phyloP scores from a whole-genome alignment of 73 alveolate genomes.

The Paramecium sexaurelia region DNA sequence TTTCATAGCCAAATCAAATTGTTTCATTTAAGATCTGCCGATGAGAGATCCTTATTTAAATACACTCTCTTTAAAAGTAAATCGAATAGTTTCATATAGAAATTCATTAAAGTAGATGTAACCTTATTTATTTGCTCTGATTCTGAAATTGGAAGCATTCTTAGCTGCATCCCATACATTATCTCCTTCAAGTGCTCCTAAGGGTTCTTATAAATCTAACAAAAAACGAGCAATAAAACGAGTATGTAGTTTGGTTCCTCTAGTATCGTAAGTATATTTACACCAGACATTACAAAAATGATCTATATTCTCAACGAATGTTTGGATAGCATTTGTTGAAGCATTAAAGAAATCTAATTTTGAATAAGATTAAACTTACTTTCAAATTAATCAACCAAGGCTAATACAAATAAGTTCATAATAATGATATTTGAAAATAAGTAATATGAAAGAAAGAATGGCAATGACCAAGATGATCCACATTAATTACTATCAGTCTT shows the following conservation, averaged over 20 bases:
- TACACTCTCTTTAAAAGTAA: neutral
- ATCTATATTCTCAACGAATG: slow-evolving; percentile 43
- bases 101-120: slow-evolving; percentile 33
- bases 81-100: slow-evolving; percentile 11
- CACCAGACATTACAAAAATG: slow-evolving; percentile 61
- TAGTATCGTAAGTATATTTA: neutral
- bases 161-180: slow-evolving; percentile 59
- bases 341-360: slow-evolving; percentile 18
- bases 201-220: slow-evolving; percentile 4
- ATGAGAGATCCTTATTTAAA: slow-evolving; percentile 20
- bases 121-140: slow-evolving; percentile 24
- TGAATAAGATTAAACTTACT: neutral
- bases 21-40: slow-evolving; percentile 19
- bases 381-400: slow-evolving; percentile 46
- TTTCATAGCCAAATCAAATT: slow-evolving; percentile 32
- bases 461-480: neutral
- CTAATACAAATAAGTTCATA: slow-evolving; percentile 42
- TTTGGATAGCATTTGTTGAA: slow-evolving; percentile 7
- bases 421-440: slow-evolving; percentile 42
- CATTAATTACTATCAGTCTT: neutral
- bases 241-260: slow-evolving; percentile 28
- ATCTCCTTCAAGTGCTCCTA: slow-evolving; percentile 39
- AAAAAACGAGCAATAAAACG: slow-evolving; percentile 46
- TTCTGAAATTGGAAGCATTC: slow-evolving; percentile 46
- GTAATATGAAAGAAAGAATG: slow-evolving; percentile 32